A percentile compares a stretch with the other conserved stretches of the same genome.
Evolutionary conservation across 208 protist genomes (phyloP).

Genomic region (Acanthamoeba sp.): DNA sequence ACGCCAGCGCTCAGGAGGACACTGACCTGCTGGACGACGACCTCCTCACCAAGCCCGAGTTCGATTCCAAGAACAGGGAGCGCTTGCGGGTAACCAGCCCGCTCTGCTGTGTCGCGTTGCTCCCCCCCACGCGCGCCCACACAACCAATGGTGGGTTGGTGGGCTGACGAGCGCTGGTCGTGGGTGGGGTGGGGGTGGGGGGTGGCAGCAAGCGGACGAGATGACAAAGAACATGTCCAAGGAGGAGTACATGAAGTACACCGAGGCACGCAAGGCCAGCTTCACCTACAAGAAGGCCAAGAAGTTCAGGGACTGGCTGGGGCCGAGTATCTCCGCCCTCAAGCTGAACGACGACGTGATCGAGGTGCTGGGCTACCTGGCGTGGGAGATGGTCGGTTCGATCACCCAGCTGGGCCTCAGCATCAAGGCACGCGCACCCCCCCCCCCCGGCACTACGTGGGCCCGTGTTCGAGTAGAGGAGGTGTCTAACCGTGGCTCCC

Average conservation of each 20-base stretch:
- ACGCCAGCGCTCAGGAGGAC: not conserved
- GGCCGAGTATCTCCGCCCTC: slow-evolving; percentile 23
- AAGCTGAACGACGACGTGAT: slow-evolving; percentile 67
- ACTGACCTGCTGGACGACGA: slow-evolving; percentile 9
- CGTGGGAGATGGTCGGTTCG: slow-evolving; percentile 60
- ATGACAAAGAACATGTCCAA: slow-evolving; percentile 73
- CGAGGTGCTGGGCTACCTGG: slow-evolving; percentile 73
- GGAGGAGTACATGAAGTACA: slow-evolving; percentile 75
- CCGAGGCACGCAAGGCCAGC: slow-evolving; percentile 64
- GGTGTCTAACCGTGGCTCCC: too few species aligned
- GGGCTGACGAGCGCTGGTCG: not conserved
- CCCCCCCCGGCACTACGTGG: too few species aligned
- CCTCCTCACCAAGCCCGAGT: slow-evolving; percentile 43
- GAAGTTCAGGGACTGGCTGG: slow-evolving; percentile 73
- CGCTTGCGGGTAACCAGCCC: slow-evolving; percentile 49
- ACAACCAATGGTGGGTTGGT: not conserved
- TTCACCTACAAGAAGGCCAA: slow-evolving; percentile 76
- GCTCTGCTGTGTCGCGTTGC: too few species aligned
- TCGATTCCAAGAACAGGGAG: slow-evolving; percentile 9
- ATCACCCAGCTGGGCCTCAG: slow-evolving; percentile 37
- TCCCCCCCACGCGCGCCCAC: too few species aligned
- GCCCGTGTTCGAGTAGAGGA: too few species aligned
- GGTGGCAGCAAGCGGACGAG: slow-evolving; percentile 53
- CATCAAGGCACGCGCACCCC: slow-evolving; percentile 38
- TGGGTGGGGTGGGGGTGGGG: too few species aligned